These are phyloP conservation scores for Elsinoe fawcettii DNA, from an alignment of 2,329 filamentous ascomycete genomes.

Conservation along the genomic window DNA sequence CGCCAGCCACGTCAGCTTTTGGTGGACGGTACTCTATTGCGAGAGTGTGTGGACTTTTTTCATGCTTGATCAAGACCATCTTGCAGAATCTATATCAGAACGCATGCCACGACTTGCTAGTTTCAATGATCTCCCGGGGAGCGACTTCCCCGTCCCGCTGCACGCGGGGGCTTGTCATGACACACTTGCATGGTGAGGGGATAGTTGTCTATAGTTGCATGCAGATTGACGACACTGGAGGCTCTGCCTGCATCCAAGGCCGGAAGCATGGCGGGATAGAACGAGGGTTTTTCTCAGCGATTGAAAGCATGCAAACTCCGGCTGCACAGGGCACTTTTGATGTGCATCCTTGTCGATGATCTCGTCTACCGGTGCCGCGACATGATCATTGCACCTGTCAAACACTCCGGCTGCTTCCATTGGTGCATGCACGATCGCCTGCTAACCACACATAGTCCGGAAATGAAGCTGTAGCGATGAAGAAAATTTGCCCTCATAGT, in stretches of 20 bases:
- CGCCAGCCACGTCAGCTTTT: neutral
- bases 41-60: neutral
- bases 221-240: slow-evolving; percentile 8
- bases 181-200: slow-evolving; percentile 1
- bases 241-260: neutral
- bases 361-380: neutral
- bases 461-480: neutral
- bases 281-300: neutral
- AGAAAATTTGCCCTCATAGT: neutral
- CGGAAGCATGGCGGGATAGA: neutral
- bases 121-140: neutral
- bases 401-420: neutral
- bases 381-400: neutral
- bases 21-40: neutral
- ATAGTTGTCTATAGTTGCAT: neutral
- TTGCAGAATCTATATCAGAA: slow-evolving; percentile 12
- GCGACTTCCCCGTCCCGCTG: slow-evolving; percentile 12
- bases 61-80: neutral
- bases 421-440: neutral
- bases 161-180: slow-evolving; percentile 3
- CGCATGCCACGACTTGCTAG: neutral
- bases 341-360: neutral
- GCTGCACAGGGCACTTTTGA: neutral
- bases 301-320: neutral
- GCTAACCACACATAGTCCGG: neutral